Conservation (phyloP, 1,139 yeast species). For the Taphrina flavorubra region DNA sequence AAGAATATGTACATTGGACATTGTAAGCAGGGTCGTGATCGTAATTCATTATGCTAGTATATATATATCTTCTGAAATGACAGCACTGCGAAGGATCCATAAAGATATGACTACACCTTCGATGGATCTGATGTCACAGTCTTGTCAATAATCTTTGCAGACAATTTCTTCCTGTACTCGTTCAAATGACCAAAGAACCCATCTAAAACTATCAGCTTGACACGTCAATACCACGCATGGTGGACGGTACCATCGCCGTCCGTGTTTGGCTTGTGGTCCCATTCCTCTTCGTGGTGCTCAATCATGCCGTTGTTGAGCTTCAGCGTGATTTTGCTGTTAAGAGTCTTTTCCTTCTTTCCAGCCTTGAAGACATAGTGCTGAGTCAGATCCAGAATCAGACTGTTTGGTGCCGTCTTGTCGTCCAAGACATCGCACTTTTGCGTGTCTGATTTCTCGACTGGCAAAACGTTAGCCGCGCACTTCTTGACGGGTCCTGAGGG, state of each 20-base stretch:
- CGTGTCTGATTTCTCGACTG: constrained; percentile 30
- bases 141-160: constrained; percentile 33
- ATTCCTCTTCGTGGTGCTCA: constrained; percentile 37
- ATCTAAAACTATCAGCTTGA: neutral
- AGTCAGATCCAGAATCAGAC: constrained; percentile 25
- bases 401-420: constrained; percentile 33
- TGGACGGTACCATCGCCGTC: constrained; percentile 10
- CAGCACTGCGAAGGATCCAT: too few species aligned
- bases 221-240: neutral
- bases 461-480: neutral
- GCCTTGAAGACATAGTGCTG: constrained; percentile 40
- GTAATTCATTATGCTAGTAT: neutral
- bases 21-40: neutral
- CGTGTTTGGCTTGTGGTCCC: constrained; percentile 38
- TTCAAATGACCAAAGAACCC: constrained; percentile 38
- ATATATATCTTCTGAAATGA: too few species aligned
- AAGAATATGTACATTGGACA: too few species aligned
- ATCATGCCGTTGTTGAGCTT: constrained; percentile 36
- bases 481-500: neutral
- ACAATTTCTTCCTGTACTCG: constrained; percentile 29
- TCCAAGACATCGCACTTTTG: constrained; percentile 35
- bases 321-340: constrained; percentile 31
- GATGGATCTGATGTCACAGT: constrained; percentile 33
- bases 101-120: constrained; percentile 11
- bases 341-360: constrained; percentile 35